Evolutionary conservation across 2,329 filamentous ascomycete species (phyloP).

Genomic region (Helotiales sp.): DNA sequence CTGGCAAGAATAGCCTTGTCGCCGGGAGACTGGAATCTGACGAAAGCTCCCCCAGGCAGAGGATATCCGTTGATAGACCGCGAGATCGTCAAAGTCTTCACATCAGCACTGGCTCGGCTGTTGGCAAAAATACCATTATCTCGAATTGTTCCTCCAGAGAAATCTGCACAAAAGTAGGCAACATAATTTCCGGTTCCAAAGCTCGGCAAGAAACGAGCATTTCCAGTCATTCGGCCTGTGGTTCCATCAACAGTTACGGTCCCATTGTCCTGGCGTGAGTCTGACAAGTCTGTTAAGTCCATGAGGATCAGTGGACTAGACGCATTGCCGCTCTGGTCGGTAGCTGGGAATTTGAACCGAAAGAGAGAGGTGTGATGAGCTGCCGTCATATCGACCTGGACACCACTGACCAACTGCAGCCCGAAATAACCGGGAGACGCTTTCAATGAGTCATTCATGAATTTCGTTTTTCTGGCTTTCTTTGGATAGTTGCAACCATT

Average conservation of each 20-base stretch:
- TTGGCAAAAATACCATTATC: conserved; percentile 67
- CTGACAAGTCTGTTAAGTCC: conserved; percentile 67
- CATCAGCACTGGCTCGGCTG: conserved; percentile 56
- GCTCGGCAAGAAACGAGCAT: conserved; percentile 64
- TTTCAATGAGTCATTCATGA: conserved; percentile 54
- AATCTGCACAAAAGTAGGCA: conserved; percentile 71
- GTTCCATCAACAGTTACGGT: conserved; percentile 58
- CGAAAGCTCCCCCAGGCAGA: conserved; percentile 65
- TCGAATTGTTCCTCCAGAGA: conserved; percentile 60
- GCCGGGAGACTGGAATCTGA: conserved; percentile 58
- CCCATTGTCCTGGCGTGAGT: conserved; percentile 62
- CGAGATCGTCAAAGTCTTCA: conserved; percentile 55
- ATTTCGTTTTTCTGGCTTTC: conserved; percentile 45
- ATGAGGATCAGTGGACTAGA: conserved; percentile 63
- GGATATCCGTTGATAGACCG: conserved; percentile 59
- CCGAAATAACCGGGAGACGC: conserved; percentile 70
- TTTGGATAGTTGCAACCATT: conserved; percentile 67
- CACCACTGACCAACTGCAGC: conserved; percentile 60
- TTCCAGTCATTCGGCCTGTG: conserved; percentile 66
- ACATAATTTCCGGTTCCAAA: conserved; percentile 67
- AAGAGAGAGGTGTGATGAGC: conserved; percentile 69
- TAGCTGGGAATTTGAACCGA: conserved; percentile 63
- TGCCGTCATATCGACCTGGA: conserved; percentile 70
- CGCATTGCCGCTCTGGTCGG: conserved; percentile 44
- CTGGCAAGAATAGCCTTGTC: conserved; percentile 61